Evolutionary conservation across 257 asterid genomes (phyloP).

Genomic region (Solanum gracilifrons): DNA sequence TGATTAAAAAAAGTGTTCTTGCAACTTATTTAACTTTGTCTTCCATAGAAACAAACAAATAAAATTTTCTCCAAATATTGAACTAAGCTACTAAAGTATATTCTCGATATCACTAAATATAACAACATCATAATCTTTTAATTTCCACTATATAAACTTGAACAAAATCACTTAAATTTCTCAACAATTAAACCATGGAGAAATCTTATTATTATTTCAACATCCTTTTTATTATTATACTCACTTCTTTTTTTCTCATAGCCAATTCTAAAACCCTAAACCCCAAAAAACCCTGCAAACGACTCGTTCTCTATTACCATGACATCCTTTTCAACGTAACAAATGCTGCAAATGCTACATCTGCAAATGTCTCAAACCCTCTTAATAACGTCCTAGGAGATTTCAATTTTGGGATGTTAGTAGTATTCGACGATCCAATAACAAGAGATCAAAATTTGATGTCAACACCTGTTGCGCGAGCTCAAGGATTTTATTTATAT

Average conservation of each 20-base stretch:
- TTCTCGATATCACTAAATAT: neutral
- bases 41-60: neutral
- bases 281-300: constrained; percentile 36
- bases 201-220: neutral
- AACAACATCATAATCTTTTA: neutral
- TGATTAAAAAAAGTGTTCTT: neutral
- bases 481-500: constrained; percentile 57
- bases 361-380: constrained; percentile 17
- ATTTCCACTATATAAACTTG: neutral
- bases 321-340: constrained; percentile 52
- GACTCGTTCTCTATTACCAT: constrained; percentile 46
- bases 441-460: constrained; percentile 29
- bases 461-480: constrained; percentile 38
- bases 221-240: constrained; percentile 9
- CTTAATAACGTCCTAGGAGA: constrained; percentile 11
- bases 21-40: neutral
- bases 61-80: neutral
- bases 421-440: constrained; percentile 51
- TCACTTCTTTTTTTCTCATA: neutral
- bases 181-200: neutral
- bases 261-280: constrained; percentile 4
- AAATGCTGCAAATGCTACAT: constrained; percentile 38
- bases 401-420: constrained; percentile 29
- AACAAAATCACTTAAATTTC: neutral
- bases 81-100: neutral